Base-by-base conservation (phyloP, 371 early-diverging fungal genomes). In the Mortierella sp. region DNA sequence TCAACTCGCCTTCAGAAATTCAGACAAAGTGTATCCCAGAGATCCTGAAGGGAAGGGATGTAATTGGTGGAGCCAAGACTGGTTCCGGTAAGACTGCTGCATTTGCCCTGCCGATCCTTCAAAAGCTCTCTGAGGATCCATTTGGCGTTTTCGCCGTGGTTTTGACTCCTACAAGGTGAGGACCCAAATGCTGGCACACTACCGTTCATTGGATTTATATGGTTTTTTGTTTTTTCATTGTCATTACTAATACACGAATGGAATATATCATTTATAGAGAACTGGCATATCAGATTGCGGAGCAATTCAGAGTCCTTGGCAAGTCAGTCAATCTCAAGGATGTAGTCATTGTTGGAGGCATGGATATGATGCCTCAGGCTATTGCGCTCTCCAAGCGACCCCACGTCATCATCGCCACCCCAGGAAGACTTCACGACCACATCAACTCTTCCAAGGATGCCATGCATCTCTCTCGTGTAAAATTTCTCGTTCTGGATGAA, bases 1-100 rank as follows among this genome's bases (percentile, higher is more conserved):
- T 98, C 68, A 82, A 81, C 16, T 74, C 84, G 56, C 99, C 99
- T 9, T 97, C 98, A 11, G 99, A 96, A 81, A 98, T 99, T 75
- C 99, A 99, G 81, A 83, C 87, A 28, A 93, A 91, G 16, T 95
- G 95, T 66, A 93, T 98, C 59, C 92, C 90, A 1, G 84, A 90
- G 55, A 88, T 94, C 29, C 81, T 97, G 25, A 84, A 84, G 19
- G 90, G 97, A 0, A 84, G 87, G 64, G 96, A 98, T 81, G 90
- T 98, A 7, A 95, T 99, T 69, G 99, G 99, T 50, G 94, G 96
- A 15, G 99, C 99, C 37, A 94, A 96, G 69, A 99, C 99, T 0
- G 99, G 99, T 64, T 93, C 94, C 1, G 99, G 99, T 72, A 99
- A 99, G 84, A 99, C 99, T 0, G 96, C 99, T 11, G 98, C 99